phyloP scores from a whole-genome alignment of 805 yeast species.

The Wickerhamomyces pijperi region DNA sequence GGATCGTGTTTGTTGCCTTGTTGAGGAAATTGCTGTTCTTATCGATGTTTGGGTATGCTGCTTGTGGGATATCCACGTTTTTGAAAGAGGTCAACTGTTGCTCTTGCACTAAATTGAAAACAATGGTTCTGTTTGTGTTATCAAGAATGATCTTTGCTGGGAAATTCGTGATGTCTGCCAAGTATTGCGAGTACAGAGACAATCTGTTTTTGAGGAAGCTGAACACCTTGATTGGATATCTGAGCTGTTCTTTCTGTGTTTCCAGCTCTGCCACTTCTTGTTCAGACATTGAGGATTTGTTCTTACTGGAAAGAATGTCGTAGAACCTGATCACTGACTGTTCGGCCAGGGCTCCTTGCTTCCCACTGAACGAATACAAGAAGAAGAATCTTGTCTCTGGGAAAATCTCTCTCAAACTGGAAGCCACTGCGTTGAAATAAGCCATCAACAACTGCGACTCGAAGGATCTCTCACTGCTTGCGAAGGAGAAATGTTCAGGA shows the following conservation, averaged over 20 bases:
- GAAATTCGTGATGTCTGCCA: slow-evolving; percentile 14
- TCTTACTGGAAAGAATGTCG: slow-evolving; percentile 1
- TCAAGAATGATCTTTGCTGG: slow-evolving; percentile 19
- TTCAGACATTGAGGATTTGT: not conserved
- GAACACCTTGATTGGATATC: slow-evolving; percentile 20
- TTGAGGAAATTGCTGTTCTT: slow-evolving; percentile 12
- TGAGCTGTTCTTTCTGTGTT: slow-evolving; percentile 9
- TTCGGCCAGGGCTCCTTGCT: slow-evolving; percentile 21
- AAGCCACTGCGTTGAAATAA: slow-evolving; percentile 23
- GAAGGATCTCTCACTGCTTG: slow-evolving; percentile 2
- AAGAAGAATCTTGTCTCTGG: slow-evolving; percentile 25
- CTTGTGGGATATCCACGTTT: slow-evolving; percentile 8
- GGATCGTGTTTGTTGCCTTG: slow-evolving; percentile 14
- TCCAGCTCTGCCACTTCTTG: not conserved
- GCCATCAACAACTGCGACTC: slow-evolving; percentile 17
- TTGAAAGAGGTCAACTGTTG: slow-evolving; percentile 18
- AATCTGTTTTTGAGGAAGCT: slow-evolving; percentile 20
- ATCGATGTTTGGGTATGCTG: slow-evolving; percentile 17
- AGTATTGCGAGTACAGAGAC: slow-evolving; percentile 10
- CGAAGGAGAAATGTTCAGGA: slow-evolving; percentile 11
- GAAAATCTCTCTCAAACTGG: slow-evolving; percentile 23
- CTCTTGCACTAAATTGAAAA: slow-evolving; percentile 17
- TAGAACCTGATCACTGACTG: slow-evolving; percentile 5
- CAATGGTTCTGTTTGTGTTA: slow-evolving; percentile 15
- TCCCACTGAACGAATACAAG: slow-evolving; percentile 24